Evolutionary conservation across 495 filamentous ascomycete species (phyloP).

Genomic region (Penicillium arizonense): DNA sequence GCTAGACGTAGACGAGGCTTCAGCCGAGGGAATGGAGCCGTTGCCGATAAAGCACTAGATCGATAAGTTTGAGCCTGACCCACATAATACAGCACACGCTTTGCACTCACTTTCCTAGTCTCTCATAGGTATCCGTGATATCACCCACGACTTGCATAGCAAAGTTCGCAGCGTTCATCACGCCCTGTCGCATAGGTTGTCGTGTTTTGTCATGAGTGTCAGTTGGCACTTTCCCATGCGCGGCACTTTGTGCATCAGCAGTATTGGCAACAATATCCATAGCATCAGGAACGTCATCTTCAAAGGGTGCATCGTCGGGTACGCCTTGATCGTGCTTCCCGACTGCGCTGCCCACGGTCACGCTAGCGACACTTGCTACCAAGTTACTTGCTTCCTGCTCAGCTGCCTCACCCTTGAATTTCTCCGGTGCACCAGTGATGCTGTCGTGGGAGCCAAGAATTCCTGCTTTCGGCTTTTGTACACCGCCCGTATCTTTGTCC

Average conservation of each 20-base stretch:
- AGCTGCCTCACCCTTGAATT: conserved; percentile 80
- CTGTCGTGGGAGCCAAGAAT: conserved; percentile 74
- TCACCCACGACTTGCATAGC: conserved; percentile 74
- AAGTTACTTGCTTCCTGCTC: conserved; percentile 83
- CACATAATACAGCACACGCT: conserved; percentile 13
- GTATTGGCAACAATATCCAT: conserved; percentile 50
- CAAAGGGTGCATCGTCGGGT: conserved; percentile 38
- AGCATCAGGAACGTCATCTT: conserved; percentile 59
- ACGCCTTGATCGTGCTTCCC: conserved; percentile 65
- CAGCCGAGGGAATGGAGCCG: conserved; percentile 68
- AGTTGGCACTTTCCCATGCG: conserved; percentile 40
- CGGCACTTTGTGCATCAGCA: conserved; percentile 60
- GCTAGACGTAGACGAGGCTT: conserved; percentile 62
- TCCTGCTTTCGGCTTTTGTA: conserved; percentile 75
- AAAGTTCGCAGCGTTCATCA: conserved; percentile 72
- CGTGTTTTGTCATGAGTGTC: conserved; percentile 73
- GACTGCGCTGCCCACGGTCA: conserved; percentile 70
- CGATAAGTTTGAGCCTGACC: neutral
- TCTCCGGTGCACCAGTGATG: conserved; percentile 77
- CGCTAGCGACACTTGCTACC: conserved; percentile 68
- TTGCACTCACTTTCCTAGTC: conserved; percentile 64
- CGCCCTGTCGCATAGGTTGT: conserved; percentile 71
- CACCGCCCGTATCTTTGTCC: conserved; percentile 59
- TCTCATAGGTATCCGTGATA: conserved; percentile 74
- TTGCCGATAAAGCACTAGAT: conserved; percentile 67